Conservation (phyloP, 208 protist genomes). For the Leishmania lainsoni region DNA sequence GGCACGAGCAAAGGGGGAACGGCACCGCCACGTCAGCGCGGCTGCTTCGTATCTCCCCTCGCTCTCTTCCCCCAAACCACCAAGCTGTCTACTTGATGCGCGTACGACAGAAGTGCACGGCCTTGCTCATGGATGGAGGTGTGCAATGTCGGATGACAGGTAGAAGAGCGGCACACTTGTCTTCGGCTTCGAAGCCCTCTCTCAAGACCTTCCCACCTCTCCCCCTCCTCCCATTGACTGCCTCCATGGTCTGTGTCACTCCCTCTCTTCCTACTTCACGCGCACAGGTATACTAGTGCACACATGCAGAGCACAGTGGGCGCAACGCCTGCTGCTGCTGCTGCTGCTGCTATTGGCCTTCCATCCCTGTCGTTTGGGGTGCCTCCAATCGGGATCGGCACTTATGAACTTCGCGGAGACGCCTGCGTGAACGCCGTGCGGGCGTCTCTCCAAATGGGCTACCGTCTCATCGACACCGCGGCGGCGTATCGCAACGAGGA, state of each 20-base stretch:
- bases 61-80: not conserved
- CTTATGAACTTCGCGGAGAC: conserved; percentile 77
- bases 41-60: not conserved
- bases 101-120: not conserved
- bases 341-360: no score
- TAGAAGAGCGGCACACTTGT: not conserved
- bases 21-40: not conserved
- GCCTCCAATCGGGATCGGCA: conserved; percentile 78
- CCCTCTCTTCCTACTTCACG: not conserved
- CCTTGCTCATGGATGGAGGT: not conserved
- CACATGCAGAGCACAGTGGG: not conserved
- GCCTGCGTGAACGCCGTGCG: conserved; percentile 54
- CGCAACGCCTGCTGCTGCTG: not conserved
- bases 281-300: not conserved
- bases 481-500: conserved; percentile 82
- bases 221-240: not conserved
- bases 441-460: conserved; percentile 61
- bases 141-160: not conserved
- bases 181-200: not conserved
- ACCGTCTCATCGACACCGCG: conserved; percentile 86
- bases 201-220: not conserved
- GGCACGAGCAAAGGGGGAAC: not conserved
- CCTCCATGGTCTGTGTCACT: not conserved
- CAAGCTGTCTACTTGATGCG: not conserved
- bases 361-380: conserved; percentile 23